Conservation (phyloP, 805 yeast species). For the Middelhovenomyces tepae region DNA sequence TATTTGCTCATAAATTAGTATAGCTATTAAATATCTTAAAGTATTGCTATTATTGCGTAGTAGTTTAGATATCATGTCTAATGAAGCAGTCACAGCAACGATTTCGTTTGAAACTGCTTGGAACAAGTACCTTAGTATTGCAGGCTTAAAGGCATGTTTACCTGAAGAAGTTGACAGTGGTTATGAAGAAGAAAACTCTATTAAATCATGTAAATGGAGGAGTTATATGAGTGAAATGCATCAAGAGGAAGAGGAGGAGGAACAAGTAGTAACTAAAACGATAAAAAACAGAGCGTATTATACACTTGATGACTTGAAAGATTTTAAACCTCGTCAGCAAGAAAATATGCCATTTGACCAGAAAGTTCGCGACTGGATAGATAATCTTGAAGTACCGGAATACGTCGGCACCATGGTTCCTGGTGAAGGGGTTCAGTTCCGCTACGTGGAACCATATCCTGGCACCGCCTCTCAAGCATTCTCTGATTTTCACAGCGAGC, state of each 20-base stretch:
- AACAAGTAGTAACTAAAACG: constrained; percentile 1
- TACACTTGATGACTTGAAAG: neutral
- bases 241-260: neutral
- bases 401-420: neutral
- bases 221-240: neutral
- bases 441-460: neutral
- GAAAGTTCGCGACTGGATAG: constrained; percentile 8
- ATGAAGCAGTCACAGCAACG: too few species aligned
- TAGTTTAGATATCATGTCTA: too few species aligned
- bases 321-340: constrained; percentile 8
- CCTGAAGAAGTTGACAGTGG: neutral
- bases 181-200: neutral
- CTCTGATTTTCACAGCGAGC: constrained; percentile 2
- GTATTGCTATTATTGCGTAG: too few species aligned
- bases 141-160: neutral
- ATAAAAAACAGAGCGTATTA: neutral
- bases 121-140: neutral
- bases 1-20: neutral
- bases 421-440: constrained; percentile 2
- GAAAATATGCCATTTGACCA: constrained; percentile 7
- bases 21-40: neutral
- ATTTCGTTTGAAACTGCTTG: too few species aligned
- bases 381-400: constrained; percentile 2
- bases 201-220: constrained; percentile 1
- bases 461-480: neutral